Conservation (phyloP, 2,329 filamentous ascomycete species). For the Didymella arachidicola region DNA sequence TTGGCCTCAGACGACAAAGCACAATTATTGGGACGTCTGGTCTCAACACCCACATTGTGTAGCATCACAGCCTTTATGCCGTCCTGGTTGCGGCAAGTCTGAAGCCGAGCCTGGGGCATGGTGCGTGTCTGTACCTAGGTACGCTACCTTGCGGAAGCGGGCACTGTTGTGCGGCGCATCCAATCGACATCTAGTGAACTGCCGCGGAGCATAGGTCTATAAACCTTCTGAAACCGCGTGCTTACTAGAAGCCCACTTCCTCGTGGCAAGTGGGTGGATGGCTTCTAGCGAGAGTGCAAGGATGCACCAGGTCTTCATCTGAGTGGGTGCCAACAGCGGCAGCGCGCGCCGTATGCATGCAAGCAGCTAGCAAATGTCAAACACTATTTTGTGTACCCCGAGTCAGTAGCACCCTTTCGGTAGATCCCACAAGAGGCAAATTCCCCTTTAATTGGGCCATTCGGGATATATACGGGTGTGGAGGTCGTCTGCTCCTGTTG, state of each 20-base stretch:
- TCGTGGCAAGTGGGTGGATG: conserved; percentile 4
- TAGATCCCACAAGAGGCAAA: conserved; percentile 14
- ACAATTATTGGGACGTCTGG: background rate
- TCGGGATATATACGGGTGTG: conserved; percentile 12
- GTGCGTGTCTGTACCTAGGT: background rate
- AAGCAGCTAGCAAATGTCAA: conserved; percentile 15
- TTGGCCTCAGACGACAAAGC: conserved; percentile 3
- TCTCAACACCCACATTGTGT: background rate
- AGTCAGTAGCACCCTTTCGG: conserved; percentile 15
- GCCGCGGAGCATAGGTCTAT: conserved; percentile 1
- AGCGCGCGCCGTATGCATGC: conserved; percentile 18
- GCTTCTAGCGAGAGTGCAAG: conserved; percentile 11
- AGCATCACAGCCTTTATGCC: background rate
- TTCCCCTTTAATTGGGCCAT: conserved; percentile 15
- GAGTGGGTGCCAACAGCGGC: conserved; percentile 16
- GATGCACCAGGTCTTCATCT: conserved; percentile 10
- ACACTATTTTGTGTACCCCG: conserved; percentile 10
- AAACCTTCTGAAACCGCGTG: conserved; percentile 11
- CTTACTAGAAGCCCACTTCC: conserved; percentile 11
- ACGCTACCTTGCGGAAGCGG: conserved; percentile 11
- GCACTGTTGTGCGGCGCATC: conserved; percentile 4
- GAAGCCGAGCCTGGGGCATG: background rate
- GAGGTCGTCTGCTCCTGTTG: conserved; percentile 4
- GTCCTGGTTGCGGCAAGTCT: background rate
- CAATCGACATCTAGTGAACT: background rate